phyloP scores from a whole-genome alignment of 169 alveolate genomes.

The Babesia caballi region DNA sequence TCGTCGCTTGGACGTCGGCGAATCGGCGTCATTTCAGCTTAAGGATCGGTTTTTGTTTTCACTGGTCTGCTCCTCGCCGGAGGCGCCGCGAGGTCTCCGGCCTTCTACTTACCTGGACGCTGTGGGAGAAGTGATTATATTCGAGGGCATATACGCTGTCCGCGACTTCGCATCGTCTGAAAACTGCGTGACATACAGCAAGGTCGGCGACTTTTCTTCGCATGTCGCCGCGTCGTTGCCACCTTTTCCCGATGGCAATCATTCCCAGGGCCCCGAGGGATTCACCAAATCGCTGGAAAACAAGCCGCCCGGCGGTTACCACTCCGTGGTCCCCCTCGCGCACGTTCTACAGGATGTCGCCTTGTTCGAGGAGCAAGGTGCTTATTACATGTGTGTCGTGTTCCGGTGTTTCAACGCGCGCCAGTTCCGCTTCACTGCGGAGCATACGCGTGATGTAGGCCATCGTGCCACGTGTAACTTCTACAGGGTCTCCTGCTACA shows the following conservation, averaged over 20 bases:
- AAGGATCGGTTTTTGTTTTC: not conserved
- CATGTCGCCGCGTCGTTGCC: not conserved
- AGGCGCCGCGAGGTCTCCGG: not conserved
- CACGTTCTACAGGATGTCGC: not conserved
- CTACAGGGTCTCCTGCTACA: not conserved
- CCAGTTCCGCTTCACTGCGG: not conserved
- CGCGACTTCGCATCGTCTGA: not conserved
- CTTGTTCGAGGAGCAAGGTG: not conserved
- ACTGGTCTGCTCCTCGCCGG: not conserved
- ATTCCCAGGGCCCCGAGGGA: not conserved
- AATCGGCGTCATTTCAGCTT: not conserved
- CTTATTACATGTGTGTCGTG: not conserved
- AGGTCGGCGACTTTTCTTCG: not conserved
- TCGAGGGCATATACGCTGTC: not conserved
- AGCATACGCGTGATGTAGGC: not conserved
- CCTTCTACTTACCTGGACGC: not conserved
- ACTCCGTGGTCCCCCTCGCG: not conserved
- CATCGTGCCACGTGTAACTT: not conserved
- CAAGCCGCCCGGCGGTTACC: not conserved
- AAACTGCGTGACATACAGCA: not conserved
- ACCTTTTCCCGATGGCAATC: not conserved
- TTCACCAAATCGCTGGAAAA: not conserved
- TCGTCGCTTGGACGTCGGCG: no score
- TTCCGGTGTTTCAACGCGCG: not conserved
- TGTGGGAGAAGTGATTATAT: not conserved